Base-by-base conservation (phyloP, 2,329 filamentous ascomycete species). In the Monosporascus ibericus region DNA sequence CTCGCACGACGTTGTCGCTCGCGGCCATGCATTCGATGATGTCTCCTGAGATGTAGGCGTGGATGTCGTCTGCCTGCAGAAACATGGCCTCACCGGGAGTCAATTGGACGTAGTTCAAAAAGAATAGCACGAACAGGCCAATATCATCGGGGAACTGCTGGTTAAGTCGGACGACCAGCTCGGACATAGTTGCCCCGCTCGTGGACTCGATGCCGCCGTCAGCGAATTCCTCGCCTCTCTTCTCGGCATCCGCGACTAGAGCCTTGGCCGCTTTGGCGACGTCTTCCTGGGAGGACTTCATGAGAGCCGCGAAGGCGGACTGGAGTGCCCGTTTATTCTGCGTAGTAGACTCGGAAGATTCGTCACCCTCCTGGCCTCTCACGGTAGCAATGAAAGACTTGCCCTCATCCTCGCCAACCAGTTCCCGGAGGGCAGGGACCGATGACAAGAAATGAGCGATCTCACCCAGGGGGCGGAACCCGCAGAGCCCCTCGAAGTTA, bases 11-110 rank as follows among this genome's bases (percentile, higher is more conserved):
- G 60, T 99, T 99, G 79, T 99, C 94, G n/a, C 90, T 95, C 8
- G 90, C 87, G 0, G 94, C 94, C 94, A 99, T 99, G 77, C 94
- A 99, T 73, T 99, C 94, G 68, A 99, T 91, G 61, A 99, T 96
- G 66, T 99, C 92, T 54, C 90, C 90, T 3, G 86, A 90, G 44
- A 95, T 74, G 70, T 99, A 99, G 48, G 94, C 94, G 69, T 99
- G 94, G 63, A 97, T 97, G 65, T 97, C 94, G 65, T 99, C 92
- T 6, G 94, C 94, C 64, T 90, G 90, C 37, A 99, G 79, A 74
- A 97, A 99, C 77, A 99, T 88, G 8, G 92, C 94, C 73, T 99
- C 92, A 49, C 94, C 94, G 1, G 92, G 84, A 48, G 87, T 76
- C 15, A 99, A 82, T 60, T 86, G 88, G 66, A 99, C 89, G 65